Percentiles rank a stretch among this genome's conserved stretches.
These are phyloP conservation scores for Penicillium steckii DNA, from an alignment of 495 filamentous ascomycete genomes.

Conservation along the genomic window DNA sequence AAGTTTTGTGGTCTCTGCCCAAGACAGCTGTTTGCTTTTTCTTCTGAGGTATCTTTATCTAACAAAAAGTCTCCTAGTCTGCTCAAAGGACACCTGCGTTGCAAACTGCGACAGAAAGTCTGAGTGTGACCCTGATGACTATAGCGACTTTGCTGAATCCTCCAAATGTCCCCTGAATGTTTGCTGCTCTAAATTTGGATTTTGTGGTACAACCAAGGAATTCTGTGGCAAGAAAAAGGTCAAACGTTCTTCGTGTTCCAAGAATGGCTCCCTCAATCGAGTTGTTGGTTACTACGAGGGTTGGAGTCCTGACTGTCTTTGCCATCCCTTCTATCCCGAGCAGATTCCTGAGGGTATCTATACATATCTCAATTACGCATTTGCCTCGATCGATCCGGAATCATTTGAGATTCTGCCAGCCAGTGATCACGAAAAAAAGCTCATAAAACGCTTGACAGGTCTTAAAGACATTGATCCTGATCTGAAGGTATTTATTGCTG, in stretches of 20 bases:
- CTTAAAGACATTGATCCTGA: slow-evolving; percentile 29
- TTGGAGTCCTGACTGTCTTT: neutral
- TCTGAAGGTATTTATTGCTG: slow-evolving; percentile 40
- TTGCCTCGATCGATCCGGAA: slow-evolving; percentile 33
- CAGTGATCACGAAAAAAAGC: neutral
- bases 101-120: slow-evolving; percentile 21
- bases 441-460: slow-evolving; percentile 30
- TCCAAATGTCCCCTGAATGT: slow-evolving; percentile 34
- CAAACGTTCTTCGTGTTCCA: neutral
- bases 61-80: neutral
- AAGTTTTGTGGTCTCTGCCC: neutral
- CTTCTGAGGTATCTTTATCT: slow-evolving; percentile 3
- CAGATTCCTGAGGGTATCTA: slow-evolving; percentile 9
- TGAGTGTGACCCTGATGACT: slow-evolving; percentile 26
- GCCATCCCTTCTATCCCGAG: slow-evolving; percentile 1
- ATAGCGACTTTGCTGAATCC: slow-evolving; percentile 9
- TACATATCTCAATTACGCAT: slow-evolving; percentile 43
- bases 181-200: slow-evolving; percentile 28
- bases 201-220: slow-evolving; percentile 23
- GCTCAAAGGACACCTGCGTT: slow-evolving; percentile 17
- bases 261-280: neutral
- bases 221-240: slow-evolving; percentile 17
- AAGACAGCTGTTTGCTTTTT: neutral
- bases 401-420: slow-evolving; percentile 25
- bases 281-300: slow-evolving; percentile 18